These are phyloP conservation scores for Rosa chinensis DNA, from an alignment of 306 rosid genomes.

Conservation along the genomic window DNA sequence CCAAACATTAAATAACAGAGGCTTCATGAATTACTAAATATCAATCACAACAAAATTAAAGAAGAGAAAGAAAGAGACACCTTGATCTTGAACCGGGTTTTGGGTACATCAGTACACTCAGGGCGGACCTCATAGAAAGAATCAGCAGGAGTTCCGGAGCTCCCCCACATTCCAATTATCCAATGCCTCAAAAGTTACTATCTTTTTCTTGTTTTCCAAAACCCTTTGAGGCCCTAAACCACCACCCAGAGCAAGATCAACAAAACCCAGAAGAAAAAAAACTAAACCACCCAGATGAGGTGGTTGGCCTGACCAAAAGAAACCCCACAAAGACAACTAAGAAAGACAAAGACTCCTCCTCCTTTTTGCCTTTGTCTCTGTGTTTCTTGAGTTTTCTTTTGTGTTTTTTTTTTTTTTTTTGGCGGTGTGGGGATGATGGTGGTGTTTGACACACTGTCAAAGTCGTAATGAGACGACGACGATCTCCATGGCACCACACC, in stretches of 20 bases:
- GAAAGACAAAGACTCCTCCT: neutral
- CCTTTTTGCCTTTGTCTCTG: neutral
- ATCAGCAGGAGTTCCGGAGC: slow-evolving; percentile 81
- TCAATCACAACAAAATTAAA: neutral
- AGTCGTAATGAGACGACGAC: slow-evolving; percentile 22
- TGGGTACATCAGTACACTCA: slow-evolving; percentile 93
- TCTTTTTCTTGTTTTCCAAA: slow-evolving; percentile 10
- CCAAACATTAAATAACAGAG: neutral
- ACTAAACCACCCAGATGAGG: slow-evolving; percentile 41
- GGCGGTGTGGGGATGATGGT: slow-evolving; percentile 7
- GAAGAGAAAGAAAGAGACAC: slow-evolving; percentile 28
- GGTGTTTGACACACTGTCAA: slow-evolving; percentile 24
- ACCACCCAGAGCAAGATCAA: slow-evolving; percentile 32
- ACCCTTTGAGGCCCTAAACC: slow-evolving; percentile 3
- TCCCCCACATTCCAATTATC: slow-evolving; percentile 92
- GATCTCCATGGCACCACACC: slow-evolving; percentile 19
- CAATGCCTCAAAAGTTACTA: slow-evolving; percentile 27
- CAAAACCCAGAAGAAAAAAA: slow-evolving; percentile 32
- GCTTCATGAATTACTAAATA: neutral
- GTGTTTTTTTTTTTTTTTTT: neutral
- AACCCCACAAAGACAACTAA: slow-evolving; percentile 2
- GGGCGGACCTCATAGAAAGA: slow-evolving; percentile 91
- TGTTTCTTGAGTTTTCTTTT: neutral
- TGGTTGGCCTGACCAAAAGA: slow-evolving; percentile 27
- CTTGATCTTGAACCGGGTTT: slow-evolving; percentile 83